Evolutionary conservation across 495 filamentous ascomycete genomes (phyloP).

Genomic region (Penicillium canariense): DNA sequence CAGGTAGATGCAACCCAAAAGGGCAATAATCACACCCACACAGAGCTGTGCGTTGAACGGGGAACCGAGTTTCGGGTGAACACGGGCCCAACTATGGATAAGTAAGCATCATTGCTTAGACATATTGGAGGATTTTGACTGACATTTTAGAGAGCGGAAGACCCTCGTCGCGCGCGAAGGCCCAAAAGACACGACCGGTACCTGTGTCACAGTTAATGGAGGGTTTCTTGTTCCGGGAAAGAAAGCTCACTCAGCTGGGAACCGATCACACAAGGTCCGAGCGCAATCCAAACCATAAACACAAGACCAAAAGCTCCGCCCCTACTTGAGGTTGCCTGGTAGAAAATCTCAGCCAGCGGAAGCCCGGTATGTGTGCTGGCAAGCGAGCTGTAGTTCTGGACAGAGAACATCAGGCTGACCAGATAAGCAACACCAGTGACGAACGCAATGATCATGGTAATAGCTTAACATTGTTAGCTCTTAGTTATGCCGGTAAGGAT

Average conservation of each 20-base stretch:
- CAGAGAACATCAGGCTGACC: conserved; percentile 4
- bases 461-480: background rate
- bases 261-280: background rate
- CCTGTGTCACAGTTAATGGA: too few relatives aligned
- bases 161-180: conserved; percentile 1
- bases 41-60: conserved; percentile 3
- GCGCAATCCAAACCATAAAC: conserved; percentile 3
- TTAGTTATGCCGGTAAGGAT: background rate
- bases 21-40: background rate
- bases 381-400: conserved; percentile 1
- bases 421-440: conserved; percentile 2
- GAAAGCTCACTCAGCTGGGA: too few relatives aligned
- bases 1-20: background rate
- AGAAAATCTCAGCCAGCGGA: conserved; percentile 2
- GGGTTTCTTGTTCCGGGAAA: too few relatives aligned
- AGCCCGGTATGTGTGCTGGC: conserved; percentile 3
- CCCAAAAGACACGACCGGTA: conserved; percentile 2
- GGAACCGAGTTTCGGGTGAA: background rate
- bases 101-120: too few relatives aligned
- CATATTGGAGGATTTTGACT: too few relatives aligned
- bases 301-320: conserved; percentile 3
- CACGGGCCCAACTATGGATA: background rate
- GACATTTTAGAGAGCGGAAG: conserved; percentile 1
- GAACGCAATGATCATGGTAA: conserved; percentile 1
- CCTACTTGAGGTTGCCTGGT: conserved; percentile 2